Base-by-base conservation (phyloP, 169 alveolate species). In the Cryptosporidium viatorum region DNA sequence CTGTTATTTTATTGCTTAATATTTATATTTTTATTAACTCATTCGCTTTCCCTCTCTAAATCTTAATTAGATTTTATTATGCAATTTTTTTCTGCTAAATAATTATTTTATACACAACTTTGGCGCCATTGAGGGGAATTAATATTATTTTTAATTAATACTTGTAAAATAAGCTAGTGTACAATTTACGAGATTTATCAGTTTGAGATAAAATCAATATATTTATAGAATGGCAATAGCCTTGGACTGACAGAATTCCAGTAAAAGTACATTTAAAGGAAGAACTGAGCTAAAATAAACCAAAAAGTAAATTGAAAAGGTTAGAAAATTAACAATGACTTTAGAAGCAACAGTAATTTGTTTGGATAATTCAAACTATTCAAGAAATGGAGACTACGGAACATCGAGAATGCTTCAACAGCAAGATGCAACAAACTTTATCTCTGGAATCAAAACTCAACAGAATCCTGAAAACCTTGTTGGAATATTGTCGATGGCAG, bases 301-400 rank as follows among this genome's bases (percentile, higher is more conserved):
- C 18, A 71, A 50, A 26, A n/a, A 71, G 14, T 16, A 43, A 50
- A 71, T 67, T 21, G 23, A 33, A 67, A 67, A 0, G 29, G 45
- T 33, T 31, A 67, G 31, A 37, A 31, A 18, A 67, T 31, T 67
- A 26, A 95, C 93, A 73, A 97, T 98, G 99, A 95, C 95, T 35
- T 87, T 97, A 75, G 99, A 98, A 94, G 99, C 99, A 48, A 94
- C 98, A 21, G 94, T 97, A 65, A 91, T 98, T 16, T 96, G 99
- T 84, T 69, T 98, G 67, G 99, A 98, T 93, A 98, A 97, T 93
- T 96, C 99, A 41, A 99, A 98, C 92, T 98, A 96, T 95, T 93
- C 98, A 43, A 93, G 99, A 89, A 97, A 98, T 86, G 99, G 98
- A 16, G 99, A 98, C 85, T 96, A 95, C 71, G 91, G 94, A 4